Base-by-base conservation (phyloP, 2,329 filamentous ascomycete species). In the Colletotrichum sp. region DNA sequence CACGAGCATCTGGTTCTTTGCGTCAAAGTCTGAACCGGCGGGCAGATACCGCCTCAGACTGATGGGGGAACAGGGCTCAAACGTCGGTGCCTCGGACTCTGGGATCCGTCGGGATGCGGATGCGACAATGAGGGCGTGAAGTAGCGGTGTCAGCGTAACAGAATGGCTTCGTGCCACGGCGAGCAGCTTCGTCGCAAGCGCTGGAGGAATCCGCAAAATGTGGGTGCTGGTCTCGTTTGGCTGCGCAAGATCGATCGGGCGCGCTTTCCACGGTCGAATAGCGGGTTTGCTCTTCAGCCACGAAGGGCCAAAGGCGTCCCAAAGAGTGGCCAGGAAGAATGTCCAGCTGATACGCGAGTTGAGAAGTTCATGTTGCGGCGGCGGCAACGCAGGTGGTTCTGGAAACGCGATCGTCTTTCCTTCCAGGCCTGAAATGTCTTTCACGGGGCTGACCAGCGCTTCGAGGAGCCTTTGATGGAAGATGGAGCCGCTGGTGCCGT, bases 401-500 rank as follows among this genome's bases (percentile, higher is more conserved):
- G 81, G 78, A 64, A 87, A 84, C 16, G 76, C 73, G 15, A 88
- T 80, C 4, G 82, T 57, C 6, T 59, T 49, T 2, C 49, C 70
- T 2, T 49, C 24, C 36, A 76, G 39, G 16, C 36, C 36, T 13
- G 21, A 28, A 21, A 72, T n/a, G 10, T 24, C 16, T 28, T 63
- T 55, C 8, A 21, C 16, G 13, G 75, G 55, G 15, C 30, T 69
- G 72, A 85, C 86, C 4, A 92, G 82, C 6, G 88, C 85, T 4
- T 81, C 78, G 6, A 89, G 83, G 0, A 92, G 81, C 3, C 84
- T 82, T 34, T 84, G 81, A 76, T 92, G 90, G 77, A 92, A 91
- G 3, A 85, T 79, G 32, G 83, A 81, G 0, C 87, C 88, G 77
- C 87, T 87, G 15, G 86, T 83, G 2, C 91, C 91, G 77, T 92